A percentile compares a stretch with the other conserved stretches of the same genome.
These are phyloP conservation scores for Clonostachys byssicola DNA, from an alignment of 2,329 filamentous ascomycete species.

Conservation along the genomic window DNA sequence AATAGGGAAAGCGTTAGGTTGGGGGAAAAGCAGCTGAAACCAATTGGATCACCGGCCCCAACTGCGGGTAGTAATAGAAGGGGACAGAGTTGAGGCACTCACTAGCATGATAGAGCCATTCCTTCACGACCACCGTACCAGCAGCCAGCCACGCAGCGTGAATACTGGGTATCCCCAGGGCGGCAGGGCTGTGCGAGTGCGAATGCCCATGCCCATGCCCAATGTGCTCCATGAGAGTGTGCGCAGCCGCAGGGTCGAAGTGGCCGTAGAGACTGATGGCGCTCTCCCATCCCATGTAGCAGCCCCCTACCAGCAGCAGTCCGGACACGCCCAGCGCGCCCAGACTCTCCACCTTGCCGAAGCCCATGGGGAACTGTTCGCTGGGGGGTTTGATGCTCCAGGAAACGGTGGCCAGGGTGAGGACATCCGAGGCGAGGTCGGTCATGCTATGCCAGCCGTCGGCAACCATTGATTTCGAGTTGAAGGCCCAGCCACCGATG, in stretches of 20 bases:
- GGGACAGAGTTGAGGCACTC: slow-evolving; percentile 35
- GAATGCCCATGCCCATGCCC: slow-evolving; percentile 62
- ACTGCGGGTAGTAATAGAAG: neutral
- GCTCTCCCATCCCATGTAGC: slow-evolving; percentile 87
- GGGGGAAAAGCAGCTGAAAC: no score
- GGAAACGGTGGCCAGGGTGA: slow-evolving; percentile 90
- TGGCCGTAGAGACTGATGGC: slow-evolving; percentile 64
- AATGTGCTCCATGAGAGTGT: slow-evolving; percentile 58
- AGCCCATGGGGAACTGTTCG: slow-evolving; percentile 80
- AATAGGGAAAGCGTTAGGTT: no score
- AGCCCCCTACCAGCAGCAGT: slow-evolving; percentile 80
- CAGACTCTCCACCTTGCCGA: slow-evolving; percentile 96
- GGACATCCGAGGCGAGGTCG: slow-evolving; percentile 89
- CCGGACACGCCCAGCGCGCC: slow-evolving; percentile 91
- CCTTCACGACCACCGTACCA: slow-evolving; percentile 87
- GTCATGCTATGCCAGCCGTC: slow-evolving; percentile 95
- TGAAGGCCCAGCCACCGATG: slow-evolving; percentile 87
- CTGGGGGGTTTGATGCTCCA: slow-evolving; percentile 87
- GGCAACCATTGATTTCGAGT: slow-evolving; percentile 88
- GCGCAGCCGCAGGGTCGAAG: slow-evolving; percentile 65
- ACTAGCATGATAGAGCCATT: slow-evolving; percentile 97
- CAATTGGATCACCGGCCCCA: no score
- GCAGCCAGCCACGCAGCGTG: slow-evolving; percentile 93
- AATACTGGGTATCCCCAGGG: slow-evolving; percentile 66
- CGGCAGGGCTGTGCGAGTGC: slow-evolving; percentile 44